A percentile compares a stretch with the other conserved stretches of the same genome.
Conservation (phyloP, 208 protist genomes). For the Crithidia brevicula region DNA sequence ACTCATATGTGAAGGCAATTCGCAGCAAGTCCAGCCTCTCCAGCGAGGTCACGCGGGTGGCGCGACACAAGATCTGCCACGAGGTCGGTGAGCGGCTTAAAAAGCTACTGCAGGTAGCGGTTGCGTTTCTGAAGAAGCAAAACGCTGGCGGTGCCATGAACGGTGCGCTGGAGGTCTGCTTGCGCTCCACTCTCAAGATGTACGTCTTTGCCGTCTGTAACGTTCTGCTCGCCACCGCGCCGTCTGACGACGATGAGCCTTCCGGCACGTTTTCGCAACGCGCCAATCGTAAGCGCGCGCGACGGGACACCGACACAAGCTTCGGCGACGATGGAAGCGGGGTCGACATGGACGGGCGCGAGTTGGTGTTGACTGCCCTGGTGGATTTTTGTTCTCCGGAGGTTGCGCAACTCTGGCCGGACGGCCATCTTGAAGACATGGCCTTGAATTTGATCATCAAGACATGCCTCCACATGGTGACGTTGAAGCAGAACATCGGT, state of each 20-base stretch:
- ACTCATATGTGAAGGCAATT: slow-evolving; percentile 78
- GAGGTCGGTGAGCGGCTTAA: slow-evolving; percentile 83
- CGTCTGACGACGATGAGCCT: slow-evolving; percentile 53
- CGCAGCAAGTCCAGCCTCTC: slow-evolving; percentile 29
- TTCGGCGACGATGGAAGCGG: slow-evolving; percentile 88
- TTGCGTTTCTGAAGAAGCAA: slow-evolving; percentile 68
- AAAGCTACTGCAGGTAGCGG: slow-evolving; percentile 80
- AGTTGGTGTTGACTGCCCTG: slow-evolving; percentile 79
- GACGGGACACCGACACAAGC: slow-evolving; percentile 47
- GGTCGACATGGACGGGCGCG: slow-evolving; percentile 89
- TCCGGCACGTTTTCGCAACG: slow-evolving; percentile 32
- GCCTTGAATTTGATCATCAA: slow-evolving; percentile 70
- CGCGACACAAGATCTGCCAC: slow-evolving; percentile 90
- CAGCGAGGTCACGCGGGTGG: slow-evolving; percentile 48
- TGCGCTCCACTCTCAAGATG: slow-evolving; percentile 90
- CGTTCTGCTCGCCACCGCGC: slow-evolving; percentile 57
- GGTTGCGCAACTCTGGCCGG: slow-evolving; percentile 62
- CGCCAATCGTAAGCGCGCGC: slow-evolving; percentile 45
- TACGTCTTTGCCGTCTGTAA: slow-evolving; percentile 84
- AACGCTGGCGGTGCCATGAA: slow-evolving; percentile 19
- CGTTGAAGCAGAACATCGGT: slow-evolving; percentile 82
- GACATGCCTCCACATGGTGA: slow-evolving; percentile 83
- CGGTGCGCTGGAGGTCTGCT: slow-evolving; percentile 53
- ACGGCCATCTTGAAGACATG: slow-evolving; percentile 55
- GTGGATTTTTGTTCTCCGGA: slow-evolving; percentile 78